Base-by-base conservation (phyloP, 2,329 filamentous ascomycete species). In the Cercospora brassicicola region DNA sequence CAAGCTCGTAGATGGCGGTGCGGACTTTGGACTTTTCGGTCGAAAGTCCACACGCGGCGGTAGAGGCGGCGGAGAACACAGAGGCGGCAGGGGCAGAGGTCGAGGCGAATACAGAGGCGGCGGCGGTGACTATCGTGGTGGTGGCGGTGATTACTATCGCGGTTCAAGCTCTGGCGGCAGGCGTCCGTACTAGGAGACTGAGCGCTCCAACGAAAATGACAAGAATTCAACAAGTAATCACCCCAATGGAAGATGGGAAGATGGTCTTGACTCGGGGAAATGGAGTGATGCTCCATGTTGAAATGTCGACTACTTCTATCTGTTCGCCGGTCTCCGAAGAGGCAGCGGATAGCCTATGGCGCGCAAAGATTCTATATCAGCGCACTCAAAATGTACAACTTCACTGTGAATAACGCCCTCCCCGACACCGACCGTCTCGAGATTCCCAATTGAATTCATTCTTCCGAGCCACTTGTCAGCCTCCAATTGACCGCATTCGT, bases 1-100 rank as follows among this genome's bases (percentile, higher is more conserved):
- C 62, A 74, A 78, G 45, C 67, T 84, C 15, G 80, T 84, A 0
- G 82, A 84, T 69, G 77, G 77, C 2, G 78, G 78, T 6, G 69
- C 72, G n/a, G 78, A 80, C 57, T 76, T 74, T 62, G 78, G 77
- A 18, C 71, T 73, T 45, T 78, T 78, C 64, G 76, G 72, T 36
- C 64, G 69, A 26, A 65, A 64, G 55, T 59, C 67, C 10, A 57
- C 68, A 26, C 65, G 72, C 33, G 69, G 72, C 51, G 69, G 69
- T 11, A 67, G 72, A 36, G 64, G 68, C 20, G 65, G 69, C 42
- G 67, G 68, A 10, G 71, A 71, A n/a, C 66, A 71, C 20, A 64
- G 70, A 33, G 61, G 71, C 4, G 64, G 69, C 10, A 65, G 70
- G 39, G 64, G 71, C 13, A 69, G 71, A 18, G 69, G 73, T 45